Evolutionary conservation across 495 filamentous ascomycete genomes (phyloP).

Genomic region (Lentithecium fluviatile): DNA sequence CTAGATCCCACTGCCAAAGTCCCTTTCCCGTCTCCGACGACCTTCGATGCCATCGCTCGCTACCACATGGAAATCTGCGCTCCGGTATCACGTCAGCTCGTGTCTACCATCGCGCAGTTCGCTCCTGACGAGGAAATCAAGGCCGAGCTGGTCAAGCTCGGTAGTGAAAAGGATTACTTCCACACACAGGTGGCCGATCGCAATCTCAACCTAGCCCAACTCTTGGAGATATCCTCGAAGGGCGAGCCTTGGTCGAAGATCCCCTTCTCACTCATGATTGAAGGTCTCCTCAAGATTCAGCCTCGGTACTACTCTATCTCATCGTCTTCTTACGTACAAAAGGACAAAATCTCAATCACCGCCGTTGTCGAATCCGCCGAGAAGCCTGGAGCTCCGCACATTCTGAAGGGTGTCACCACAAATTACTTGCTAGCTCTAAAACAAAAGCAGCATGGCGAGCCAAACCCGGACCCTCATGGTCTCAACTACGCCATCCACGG

Average conservation of each 20-base stretch:
- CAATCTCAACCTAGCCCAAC: slow-evolving; percentile 87
- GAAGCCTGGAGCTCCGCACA: slow-evolving; percentile 72
- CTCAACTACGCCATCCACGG: slow-evolving; percentile 85
- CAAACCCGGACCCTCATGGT: slow-evolving; percentile 80
- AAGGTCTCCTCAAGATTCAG: slow-evolving; percentile 90
- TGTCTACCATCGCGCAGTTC: slow-evolving; percentile 83
- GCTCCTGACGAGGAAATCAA: slow-evolving; percentile 82
- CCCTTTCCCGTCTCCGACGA: slow-evolving; percentile 95
- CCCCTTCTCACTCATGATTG: slow-evolving; percentile 92
- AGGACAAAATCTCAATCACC: slow-evolving; percentile 90
- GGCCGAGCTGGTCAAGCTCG: slow-evolving; percentile 81
- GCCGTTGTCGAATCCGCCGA: slow-evolving; percentile 85
- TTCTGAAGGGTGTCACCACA: slow-evolving; percentile 92
- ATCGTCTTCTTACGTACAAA: slow-evolving; percentile 90
- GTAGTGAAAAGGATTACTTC: slow-evolving; percentile 95
- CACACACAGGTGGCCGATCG: slow-evolving; percentile 78
- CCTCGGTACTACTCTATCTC: slow-evolving; percentile 99
- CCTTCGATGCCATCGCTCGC: slow-evolving; percentile 87
- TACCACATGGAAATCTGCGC: slow-evolving; percentile 98
- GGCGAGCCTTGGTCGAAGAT: slow-evolving; percentile 74
- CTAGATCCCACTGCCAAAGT: slow-evolving; percentile 96
- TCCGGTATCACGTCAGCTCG: slow-evolving; percentile 92
- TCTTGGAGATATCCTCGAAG: slow-evolving; percentile 69
- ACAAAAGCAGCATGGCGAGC: slow-evolving; percentile 92
- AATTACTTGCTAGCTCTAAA: slow-evolving; percentile 97